A percentile compares a stretch with the other conserved stretches of the same genome.
Conservation (phyloP, 805 yeast genomes). For the Candida loeiensis region DNA sequence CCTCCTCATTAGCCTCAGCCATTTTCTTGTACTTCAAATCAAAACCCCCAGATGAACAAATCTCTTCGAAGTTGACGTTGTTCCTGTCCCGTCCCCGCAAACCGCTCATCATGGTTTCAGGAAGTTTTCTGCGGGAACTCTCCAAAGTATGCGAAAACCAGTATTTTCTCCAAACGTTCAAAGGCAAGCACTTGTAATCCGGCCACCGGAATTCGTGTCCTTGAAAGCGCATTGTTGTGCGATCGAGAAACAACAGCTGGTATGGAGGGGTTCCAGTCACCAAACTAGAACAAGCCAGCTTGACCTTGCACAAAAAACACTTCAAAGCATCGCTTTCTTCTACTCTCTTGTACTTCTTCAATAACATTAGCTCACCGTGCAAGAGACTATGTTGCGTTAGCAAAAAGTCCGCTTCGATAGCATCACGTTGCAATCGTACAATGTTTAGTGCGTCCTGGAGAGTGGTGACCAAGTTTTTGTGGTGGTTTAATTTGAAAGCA, state of each 20-base stretch:
- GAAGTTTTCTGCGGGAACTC: neutral
- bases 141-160: constrained; percentile 13
- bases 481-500: constrained; percentile 19
- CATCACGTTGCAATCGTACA: constrained; percentile 3
- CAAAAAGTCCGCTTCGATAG: neutral
- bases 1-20: too few species aligned
- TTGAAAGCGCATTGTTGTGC: neutral
- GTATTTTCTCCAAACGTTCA: constrained; percentile 20
- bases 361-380: neutral
- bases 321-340: neutral
- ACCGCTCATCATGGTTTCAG: neutral
- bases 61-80: too few species aligned
- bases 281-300: neutral
- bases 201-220: constrained; percentile 5
- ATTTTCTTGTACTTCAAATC: too few species aligned
- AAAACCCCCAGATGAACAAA: too few species aligned
- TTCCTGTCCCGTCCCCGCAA: neutral
- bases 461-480: constrained; percentile 14
- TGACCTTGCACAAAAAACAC: neutral
- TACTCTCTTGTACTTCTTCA: neutral
- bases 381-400: neutral
- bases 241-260: neutral
- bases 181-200: neutral
- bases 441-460: constrained; percentile 15
- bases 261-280: neutral